Conservation (phyloP, 192 early-diverging fungal species). For the Backusella liffmaniae region DNA sequence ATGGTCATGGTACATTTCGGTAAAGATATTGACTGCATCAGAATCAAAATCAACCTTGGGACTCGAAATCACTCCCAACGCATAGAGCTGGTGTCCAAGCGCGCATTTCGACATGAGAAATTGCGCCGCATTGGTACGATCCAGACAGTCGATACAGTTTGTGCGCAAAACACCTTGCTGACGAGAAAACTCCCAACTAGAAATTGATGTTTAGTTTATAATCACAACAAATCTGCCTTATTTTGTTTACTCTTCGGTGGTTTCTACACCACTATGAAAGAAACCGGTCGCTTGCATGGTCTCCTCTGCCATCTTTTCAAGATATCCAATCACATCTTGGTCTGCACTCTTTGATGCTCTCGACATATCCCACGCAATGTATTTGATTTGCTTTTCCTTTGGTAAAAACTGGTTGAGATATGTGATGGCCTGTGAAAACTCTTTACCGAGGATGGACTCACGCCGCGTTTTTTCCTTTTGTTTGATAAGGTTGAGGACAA, state of each 20-base stretch:
- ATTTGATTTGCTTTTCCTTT: constrained; percentile 73
- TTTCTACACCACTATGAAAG: constrained; percentile 87
- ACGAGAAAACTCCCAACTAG: constrained; percentile 18
- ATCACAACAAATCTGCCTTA: not conserved
- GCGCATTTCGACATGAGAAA: constrained; percentile 94
- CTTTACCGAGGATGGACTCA: constrained; percentile 83
- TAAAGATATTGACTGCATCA: constrained; percentile 90
- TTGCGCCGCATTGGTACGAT: constrained; percentile 97
- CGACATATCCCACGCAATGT: constrained; percentile 99
- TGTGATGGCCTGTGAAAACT: constrained; percentile 76
- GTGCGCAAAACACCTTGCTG: constrained; percentile 91
- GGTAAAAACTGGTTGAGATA: constrained; percentile 94
- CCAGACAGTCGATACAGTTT: constrained; percentile 98
- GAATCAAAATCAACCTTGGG: constrained; percentile 87
- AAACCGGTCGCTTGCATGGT: constrained; percentile 84
- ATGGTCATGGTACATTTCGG: constrained; percentile 97
- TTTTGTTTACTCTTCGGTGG: constrained; percentile 28
- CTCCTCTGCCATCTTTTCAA: constrained; percentile 88
- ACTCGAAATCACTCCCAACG: constrained; percentile 78
- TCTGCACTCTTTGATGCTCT: constrained; percentile 84
- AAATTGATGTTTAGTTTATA: not conserved
- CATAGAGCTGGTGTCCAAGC: constrained; percentile 88
- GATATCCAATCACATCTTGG: constrained; percentile 85
- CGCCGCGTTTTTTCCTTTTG: constrained; percentile 87
- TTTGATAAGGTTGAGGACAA: constrained; percentile 96